phyloP scores from a whole-genome alignment of 345 rosid species.

The Leavenworthia alabamica region DNA sequence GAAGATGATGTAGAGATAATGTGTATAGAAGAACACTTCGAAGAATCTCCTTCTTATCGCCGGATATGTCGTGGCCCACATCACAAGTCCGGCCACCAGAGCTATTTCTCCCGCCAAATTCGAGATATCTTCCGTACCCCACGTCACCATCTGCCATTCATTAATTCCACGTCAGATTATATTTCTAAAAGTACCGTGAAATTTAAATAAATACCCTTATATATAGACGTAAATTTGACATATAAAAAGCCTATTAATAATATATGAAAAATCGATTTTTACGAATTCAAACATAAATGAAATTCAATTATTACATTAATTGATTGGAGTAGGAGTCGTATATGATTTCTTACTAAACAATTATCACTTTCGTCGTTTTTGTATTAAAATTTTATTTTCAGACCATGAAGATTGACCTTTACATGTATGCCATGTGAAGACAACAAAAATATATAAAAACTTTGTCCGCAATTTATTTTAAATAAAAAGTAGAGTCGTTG shows the following conservation, averaged over 20 bases:
- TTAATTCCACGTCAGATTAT: not conserved
- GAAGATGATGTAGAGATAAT: constrained; percentile 61
- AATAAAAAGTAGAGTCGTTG: not conserved
- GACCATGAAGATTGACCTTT: too few species aligned
- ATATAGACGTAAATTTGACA: not conserved
- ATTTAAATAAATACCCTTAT: not conserved
- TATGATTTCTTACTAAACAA: not conserved
- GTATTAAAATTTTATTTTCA: too few species aligned
- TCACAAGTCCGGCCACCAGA: constrained; percentile 42
- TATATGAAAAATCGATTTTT: too few species aligned
- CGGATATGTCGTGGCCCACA: constrained; percentile 73
- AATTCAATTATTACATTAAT: not conserved
- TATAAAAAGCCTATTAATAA: too few species aligned
- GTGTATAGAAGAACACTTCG: constrained; percentile 78
- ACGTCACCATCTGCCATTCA: constrained; percentile 39
- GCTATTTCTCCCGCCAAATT: constrained; percentile 70
- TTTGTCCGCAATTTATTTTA: not conserved
- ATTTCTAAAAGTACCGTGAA: not conserved
- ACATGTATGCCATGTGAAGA: too few species aligned
- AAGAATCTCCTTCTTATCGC: constrained; percentile 49
- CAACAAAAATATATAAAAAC: too few species aligned
- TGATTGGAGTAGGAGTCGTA: not conserved
- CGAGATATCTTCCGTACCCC: constrained; percentile 40
- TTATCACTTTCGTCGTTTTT: too few species aligned
- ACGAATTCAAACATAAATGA: too few species aligned